Percentiles rank a stretch among this genome's conserved stretches.
Conservation (phyloP, 192 early-diverging fungal genomes). For the Umbelopsis isabellina region DNA sequence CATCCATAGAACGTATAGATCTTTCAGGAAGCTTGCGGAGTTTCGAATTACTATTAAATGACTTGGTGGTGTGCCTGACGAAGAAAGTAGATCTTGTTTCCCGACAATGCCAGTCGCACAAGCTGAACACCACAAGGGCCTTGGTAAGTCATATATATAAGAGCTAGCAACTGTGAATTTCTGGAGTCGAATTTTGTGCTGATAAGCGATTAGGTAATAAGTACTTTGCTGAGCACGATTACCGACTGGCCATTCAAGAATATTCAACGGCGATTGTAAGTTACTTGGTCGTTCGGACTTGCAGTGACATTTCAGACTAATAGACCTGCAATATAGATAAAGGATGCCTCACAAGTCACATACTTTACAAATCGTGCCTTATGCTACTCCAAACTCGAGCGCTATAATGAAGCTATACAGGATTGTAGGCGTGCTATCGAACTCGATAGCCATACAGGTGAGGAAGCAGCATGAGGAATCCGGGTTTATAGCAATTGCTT, state of each 20-base stretch:
- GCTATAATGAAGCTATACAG: slow-evolving; percentile 55
- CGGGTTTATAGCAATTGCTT: no score
- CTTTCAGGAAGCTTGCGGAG: background rate
- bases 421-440: slow-evolving; percentile 73
- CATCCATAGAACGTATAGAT: background rate
- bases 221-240: slow-evolving; percentile 59
- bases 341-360: slow-evolving; percentile 59
- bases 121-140: slow-evolving; percentile 32
- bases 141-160: slow-evolving; percentile 6
- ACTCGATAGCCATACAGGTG: slow-evolving; percentile 63
- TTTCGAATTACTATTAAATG: slow-evolving; percentile 1
- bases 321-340: slow-evolving; percentile 45
- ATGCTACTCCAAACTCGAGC: slow-evolving; percentile 66
- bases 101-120: slow-evolving; percentile 26
- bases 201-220: slow-evolving; percentile 50
- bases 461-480: background rate
- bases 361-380: slow-evolving; percentile 89
- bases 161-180: background rate
- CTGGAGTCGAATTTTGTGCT: no score
- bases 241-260: slow-evolving; percentile 68
- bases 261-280: slow-evolving; percentile 78
- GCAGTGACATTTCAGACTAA: background rate
- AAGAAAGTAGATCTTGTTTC: background rate
- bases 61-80: background rate
- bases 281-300: background rate